Conservation (phyloP, 352 stramenopile genomes). For the Pythium dissimile region DNA sequence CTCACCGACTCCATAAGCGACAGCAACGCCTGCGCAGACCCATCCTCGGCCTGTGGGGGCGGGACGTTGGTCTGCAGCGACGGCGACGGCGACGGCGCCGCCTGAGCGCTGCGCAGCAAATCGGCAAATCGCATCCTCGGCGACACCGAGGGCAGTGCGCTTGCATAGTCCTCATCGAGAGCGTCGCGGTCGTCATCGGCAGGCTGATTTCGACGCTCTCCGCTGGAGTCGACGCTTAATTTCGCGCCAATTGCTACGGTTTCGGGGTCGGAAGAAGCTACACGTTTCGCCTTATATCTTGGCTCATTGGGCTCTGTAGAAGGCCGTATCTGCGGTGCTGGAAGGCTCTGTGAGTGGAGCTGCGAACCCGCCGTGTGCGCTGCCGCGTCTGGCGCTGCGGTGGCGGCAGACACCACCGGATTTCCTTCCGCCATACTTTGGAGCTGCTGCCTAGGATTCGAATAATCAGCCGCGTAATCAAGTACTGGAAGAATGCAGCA, state of each 20-base stretch:
- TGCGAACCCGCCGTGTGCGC: not conserved
- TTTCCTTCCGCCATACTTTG: not conserved
- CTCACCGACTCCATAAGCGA: slow-evolving; percentile 18
- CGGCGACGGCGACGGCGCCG: too few species aligned
- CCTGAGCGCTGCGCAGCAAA: not conserved
- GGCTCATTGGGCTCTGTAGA: not conserved
- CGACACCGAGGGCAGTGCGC: too few species aligned
- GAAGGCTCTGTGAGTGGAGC: not conserved
- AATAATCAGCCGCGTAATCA: slow-evolving; percentile 26
- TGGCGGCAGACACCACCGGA: not conserved
- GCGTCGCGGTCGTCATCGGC: not conserved
- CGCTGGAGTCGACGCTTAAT: too few species aligned
- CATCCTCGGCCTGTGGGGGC: not conserved
- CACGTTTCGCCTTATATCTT: not conserved
- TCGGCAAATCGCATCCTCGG: not conserved
- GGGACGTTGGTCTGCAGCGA: too few species aligned
- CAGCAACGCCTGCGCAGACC: slow-evolving; percentile 14
- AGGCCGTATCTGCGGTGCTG: not conserved
- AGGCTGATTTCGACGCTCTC: too few species aligned
- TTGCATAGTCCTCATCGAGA: too few species aligned
- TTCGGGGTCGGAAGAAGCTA: too few species aligned
- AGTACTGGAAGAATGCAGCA: not conserved
- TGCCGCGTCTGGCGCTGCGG: not conserved
- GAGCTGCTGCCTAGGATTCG: not conserved
- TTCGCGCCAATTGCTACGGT: too few species aligned